Evolutionary conservation across 177 flowering plant species (phyloP).

Genomic region (Tripterygium wilfordii): DNA sequence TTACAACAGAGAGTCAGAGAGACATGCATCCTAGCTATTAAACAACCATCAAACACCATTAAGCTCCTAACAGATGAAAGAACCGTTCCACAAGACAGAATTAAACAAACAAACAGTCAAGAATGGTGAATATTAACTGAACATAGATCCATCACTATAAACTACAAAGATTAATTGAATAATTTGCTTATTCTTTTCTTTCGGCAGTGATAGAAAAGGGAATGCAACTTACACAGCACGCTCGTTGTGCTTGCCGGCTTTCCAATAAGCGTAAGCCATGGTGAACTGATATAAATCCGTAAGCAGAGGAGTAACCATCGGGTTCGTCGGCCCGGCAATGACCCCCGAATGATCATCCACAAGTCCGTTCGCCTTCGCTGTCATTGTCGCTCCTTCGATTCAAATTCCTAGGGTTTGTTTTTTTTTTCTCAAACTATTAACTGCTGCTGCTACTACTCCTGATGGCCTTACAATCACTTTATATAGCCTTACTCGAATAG

Average conservation of each 20-base stretch:
- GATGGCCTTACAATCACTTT: too few species aligned
- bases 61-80: too few species aligned
- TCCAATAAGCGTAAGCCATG: constrained; percentile 99
- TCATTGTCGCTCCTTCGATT: constrained; percentile 21
- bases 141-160: too few species aligned
- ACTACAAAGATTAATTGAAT: too few species aligned
- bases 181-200: too few species aligned
- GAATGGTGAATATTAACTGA: neutral
- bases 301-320: constrained; percentile 91
- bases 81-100: too few species aligned
- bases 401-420: neutral
- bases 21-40: too few species aligned
- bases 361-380: constrained; percentile 22
- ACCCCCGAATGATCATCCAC: constrained; percentile 6
- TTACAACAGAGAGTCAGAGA: too few species aligned
- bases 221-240: constrained; percentile 72
- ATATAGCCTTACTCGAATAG: too few species aligned
- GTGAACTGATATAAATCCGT: constrained; percentile 96
- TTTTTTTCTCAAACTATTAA: too few species aligned
- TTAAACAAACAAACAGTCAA: neutral
- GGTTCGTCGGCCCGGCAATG: constrained; percentile 70
- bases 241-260: constrained; percentile 83
- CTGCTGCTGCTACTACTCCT: too few species aligned
- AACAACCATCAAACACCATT: too few species aligned
- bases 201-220: neutral